Conservation (phyloP, 2,329 filamentous ascomycete genomes). For the Diplodia seriata region DNA sequence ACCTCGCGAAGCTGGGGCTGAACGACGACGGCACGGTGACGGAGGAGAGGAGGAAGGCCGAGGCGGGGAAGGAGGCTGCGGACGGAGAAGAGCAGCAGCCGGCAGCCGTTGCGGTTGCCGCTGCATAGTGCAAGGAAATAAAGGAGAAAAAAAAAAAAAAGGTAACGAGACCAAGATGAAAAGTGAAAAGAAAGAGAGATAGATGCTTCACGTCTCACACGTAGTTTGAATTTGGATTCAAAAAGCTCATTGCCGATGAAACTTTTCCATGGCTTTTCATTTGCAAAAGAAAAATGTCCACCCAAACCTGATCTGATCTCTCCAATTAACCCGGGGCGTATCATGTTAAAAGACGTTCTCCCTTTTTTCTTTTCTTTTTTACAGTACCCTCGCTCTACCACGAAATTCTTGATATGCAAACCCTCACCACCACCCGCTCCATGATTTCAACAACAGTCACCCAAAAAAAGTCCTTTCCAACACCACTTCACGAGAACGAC, state of each 20-base stretch:
- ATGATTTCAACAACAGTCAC: neutral
- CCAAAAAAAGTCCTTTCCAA: neutral
- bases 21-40: constrained; percentile 27
- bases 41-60: constrained; percentile 8
- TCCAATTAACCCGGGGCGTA: neutral
- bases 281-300: neutral
- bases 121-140: neutral
- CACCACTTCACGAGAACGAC: neutral
- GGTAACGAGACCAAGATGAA: neutral
- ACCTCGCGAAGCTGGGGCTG: constrained; percentile 49
- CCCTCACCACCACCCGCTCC: neutral
- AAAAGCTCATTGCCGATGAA: neutral
- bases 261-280: constrained; percentile 8
- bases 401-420: neutral
- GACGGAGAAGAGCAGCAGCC: neutral
- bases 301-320: neutral
- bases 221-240: neutral
- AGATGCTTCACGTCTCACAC: neutral
- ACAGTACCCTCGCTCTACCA: neutral
- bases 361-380: constrained; percentile 10
- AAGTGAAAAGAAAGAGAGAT: neutral
- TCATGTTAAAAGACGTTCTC: neutral
- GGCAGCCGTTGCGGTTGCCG: neutral
- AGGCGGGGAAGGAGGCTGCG: neutral
- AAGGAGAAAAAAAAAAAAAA: no score